A percentile compares a stretch with the other conserved stretches of the same genome.
phyloP scores from a whole-genome alignment of 2,329 filamentous ascomycete species.

The Fusarium sacchari region DNA sequence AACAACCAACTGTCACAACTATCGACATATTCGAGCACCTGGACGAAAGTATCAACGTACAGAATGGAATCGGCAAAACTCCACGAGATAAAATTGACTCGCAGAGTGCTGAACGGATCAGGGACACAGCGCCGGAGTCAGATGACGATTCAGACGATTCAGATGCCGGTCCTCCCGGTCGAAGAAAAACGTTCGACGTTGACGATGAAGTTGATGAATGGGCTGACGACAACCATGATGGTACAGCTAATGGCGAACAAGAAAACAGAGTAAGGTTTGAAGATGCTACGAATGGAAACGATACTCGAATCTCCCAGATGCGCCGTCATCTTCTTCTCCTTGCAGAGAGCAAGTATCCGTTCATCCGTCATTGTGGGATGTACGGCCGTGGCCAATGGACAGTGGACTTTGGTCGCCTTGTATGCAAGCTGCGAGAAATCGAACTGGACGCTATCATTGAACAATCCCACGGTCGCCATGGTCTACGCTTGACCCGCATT shows the following conservation, averaged over 20 bases:
- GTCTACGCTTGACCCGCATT: constrained; percentile 85
- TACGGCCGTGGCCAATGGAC: constrained; percentile 79
- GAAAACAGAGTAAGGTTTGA: constrained; percentile 63
- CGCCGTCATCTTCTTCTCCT: constrained; percentile 79
- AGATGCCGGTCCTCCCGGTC: constrained; percentile 43
- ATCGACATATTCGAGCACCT: constrained; percentile 66
- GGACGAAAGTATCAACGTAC: constrained; percentile 62
- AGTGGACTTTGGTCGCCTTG: constrained; percentile 81
- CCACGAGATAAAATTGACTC: constrained; percentile 58
- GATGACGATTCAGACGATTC: constrained; percentile 51
- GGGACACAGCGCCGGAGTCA: constrained; percentile 48
- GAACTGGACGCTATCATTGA: constrained; percentile 87
- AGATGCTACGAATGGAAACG: constrained; percentile 54
- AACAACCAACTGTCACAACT: constrained; percentile 58
- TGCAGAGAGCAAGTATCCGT: constrained; percentile 73
- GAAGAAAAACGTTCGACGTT: constrained; percentile 33
- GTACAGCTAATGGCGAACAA: constrained; percentile 48
- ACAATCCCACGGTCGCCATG: constrained; percentile 78
- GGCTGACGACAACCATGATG: constrained; percentile 46
- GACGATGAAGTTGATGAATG: constrained; percentile 49
- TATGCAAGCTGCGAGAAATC: constrained; percentile 74
- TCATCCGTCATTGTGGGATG: constrained; percentile 73
- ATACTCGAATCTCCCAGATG: constrained; percentile 66
- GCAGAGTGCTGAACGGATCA: constrained; percentile 60
- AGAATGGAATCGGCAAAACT: constrained; percentile 66